Base-by-base conservation (phyloP, 345 rosid genomes). In the Gossypium anomalum region DNA sequence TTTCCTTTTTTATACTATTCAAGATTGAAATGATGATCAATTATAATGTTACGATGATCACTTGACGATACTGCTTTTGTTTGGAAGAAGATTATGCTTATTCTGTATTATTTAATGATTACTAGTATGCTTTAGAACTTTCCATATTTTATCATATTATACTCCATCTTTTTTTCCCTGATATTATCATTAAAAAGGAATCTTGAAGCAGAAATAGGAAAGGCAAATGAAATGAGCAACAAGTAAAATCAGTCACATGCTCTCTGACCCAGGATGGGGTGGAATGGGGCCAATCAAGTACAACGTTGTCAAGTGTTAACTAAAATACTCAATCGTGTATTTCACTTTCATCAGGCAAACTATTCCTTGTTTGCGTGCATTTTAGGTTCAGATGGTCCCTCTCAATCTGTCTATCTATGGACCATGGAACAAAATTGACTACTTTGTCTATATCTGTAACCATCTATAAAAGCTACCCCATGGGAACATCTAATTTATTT, bases 301-400 rank as follows among this genome's bases (percentile, higher is more conserved):
- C 44, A 3, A 51, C 1, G 71, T 19, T 48, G 43, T 15, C 16
- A 23, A 25, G 2, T 49, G 56, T 48, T 4, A 49, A 49, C 44
- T 69, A 19, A 23, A 34, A 34, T 34, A 5, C 41, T 34, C 41
- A 34, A 34, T 34, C 1, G 41, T 34, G 23, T 45, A 51, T 51
- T 51, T 49, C 72, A 22, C 59, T 49, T 69, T 69, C 72, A 47
- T 69, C 58, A 27, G 14, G 20, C 38, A 22, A 20, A 47, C 2
- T 47, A 9, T 25, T 9, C 41, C 16, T 23, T 11, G 25, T 48
- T 23, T 48, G 56, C 57, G 20, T 67, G 43, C 57, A 23, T 67
- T 48, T 48, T 67, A 16, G 57, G 57, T 69, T 52, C 16, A 52
- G 25, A n/a, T 63, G 67, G 67, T 63, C 67, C 64, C 38, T 34